Evolutionary conservation across 495 filamentous ascomycete species (phyloP).

Genomic region (Penicillium lividum): DNA sequence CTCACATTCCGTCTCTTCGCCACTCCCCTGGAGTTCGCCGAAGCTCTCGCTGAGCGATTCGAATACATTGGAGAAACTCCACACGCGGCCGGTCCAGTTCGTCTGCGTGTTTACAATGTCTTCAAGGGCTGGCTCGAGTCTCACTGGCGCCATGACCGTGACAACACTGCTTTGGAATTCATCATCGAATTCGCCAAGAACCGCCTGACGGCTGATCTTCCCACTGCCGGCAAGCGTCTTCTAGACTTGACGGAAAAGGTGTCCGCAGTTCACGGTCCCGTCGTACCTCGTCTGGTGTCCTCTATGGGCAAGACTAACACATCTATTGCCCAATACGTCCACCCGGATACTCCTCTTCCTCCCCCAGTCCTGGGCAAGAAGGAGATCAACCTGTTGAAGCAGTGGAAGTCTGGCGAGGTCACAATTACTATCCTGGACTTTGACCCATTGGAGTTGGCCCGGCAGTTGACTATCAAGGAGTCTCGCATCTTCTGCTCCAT

Average conservation of each 20-base stretch:
- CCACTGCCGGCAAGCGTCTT: slow-evolving; percentile 76
- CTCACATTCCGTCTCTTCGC: slow-evolving; percentile 96
- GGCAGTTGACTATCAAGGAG: slow-evolving; percentile 92
- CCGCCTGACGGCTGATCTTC: slow-evolving; percentile 65
- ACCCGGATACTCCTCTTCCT: slow-evolving; percentile 70
- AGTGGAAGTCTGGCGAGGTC: slow-evolving; percentile 70
- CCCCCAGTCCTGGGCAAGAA: slow-evolving; percentile 70
- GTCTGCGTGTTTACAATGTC: slow-evolving; percentile 90
- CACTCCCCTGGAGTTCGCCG: slow-evolving; percentile 74
- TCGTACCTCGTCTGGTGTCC: slow-evolving; percentile 85
- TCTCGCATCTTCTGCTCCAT: slow-evolving; percentile 93
- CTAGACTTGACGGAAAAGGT: slow-evolving; percentile 80
- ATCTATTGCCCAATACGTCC: slow-evolving; percentile 65
- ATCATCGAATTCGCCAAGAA: slow-evolving; percentile 79
- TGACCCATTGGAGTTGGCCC: slow-evolving; percentile 86
- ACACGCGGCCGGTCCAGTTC: slow-evolving; percentile 72
- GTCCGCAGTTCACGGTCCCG: slow-evolving; percentile 67
- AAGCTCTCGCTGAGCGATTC: slow-evolving; percentile 83
- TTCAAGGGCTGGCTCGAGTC: slow-evolving; percentile 98
- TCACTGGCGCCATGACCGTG: slow-evolving; percentile 84
- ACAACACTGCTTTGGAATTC: slow-evolving; percentile 69
- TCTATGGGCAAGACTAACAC: slow-evolving; percentile 87
- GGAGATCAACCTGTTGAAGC: slow-evolving; percentile 69
- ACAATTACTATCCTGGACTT: slow-evolving; percentile 84
- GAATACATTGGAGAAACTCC: slow-evolving; percentile 83